Evolutionary conservation across 2,329 filamentous ascomycete genomes (phyloP).

Genomic region (Fusarium zealandicum): DNA sequence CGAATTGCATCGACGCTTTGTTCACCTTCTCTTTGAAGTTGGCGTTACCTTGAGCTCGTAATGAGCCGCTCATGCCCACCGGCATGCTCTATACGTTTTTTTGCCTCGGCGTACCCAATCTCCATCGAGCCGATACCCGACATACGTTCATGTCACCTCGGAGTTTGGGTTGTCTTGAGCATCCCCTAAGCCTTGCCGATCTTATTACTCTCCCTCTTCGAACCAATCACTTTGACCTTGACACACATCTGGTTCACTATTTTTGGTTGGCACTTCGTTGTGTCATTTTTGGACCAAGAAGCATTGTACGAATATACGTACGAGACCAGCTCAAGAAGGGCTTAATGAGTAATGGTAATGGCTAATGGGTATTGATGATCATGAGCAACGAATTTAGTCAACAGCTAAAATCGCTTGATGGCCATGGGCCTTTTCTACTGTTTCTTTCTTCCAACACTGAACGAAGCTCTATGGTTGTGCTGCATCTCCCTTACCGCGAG

Average conservation of each 20-base stretch:
- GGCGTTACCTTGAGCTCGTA: conserved; percentile 61
- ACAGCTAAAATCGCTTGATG: conserved; percentile 11
- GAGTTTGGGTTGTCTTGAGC: conserved; percentile 19
- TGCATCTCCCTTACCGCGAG: conserved; percentile 13
- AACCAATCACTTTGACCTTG: conserved; percentile 13
- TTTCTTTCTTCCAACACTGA: conserved; percentile 6
- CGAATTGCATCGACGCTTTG: conserved; percentile 69
- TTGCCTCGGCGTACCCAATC: conserved; percentile 20
- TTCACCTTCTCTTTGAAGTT: conserved; percentile 67
- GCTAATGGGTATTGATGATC: conserved; percentile 24
- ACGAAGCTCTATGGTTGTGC: conserved; percentile 13
- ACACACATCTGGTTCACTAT: conserved; percentile 11
- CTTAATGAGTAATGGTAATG: conserved; percentile 24
- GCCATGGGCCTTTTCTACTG: neutral
- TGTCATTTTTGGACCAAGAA: conserved; percentile 14
- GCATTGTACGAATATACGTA: conserved; percentile 17
- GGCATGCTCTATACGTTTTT: conserved; percentile 43
- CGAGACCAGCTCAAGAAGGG: conserved; percentile 10
- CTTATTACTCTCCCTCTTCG: conserved; percentile 9
- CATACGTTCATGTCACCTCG: conserved; percentile 1
- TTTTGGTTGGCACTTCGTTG: conserved; percentile 5
- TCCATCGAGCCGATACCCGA: conserved; percentile 1
- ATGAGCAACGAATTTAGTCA: conserved; percentile 22
- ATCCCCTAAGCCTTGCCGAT: conserved; percentile 22
- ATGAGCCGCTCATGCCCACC: conserved; percentile 36